Percentiles rank a stretch among this genome's conserved stretches.
phyloP scores from a whole-genome alignment of 2,329 filamentous ascomycete genomes.

The Immersiporthe knoxdaviesiana region DNA sequence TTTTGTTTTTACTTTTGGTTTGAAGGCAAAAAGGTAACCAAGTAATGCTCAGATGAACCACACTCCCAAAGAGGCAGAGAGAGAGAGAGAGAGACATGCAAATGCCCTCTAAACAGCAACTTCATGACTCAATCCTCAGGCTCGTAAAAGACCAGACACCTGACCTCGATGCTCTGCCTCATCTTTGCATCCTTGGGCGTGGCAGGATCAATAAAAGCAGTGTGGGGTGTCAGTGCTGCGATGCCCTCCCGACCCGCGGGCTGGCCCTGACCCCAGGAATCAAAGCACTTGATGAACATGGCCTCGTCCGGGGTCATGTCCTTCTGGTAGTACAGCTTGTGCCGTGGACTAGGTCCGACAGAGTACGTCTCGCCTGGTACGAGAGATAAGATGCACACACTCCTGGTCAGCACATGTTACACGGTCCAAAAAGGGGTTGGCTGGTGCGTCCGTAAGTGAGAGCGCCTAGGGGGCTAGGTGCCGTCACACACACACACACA shows the following conservation, averaged over 20 bases:
- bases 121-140: neutral
- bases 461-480: neutral
- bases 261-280: slow-evolving; percentile 47
- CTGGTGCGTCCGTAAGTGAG: too few relatives aligned
- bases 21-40: too few relatives aligned
- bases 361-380: slow-evolving; percentile 62
- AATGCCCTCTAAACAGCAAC: neutral
- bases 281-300: slow-evolving; percentile 57
- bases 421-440: too few relatives aligned
- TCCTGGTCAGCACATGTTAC: slow-evolving; percentile 2
- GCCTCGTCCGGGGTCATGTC: slow-evolving; percentile 64
- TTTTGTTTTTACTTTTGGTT: too few relatives aligned
- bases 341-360: slow-evolving; percentile 59
- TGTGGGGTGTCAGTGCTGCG: slow-evolving; percentile 54
- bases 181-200: slow-evolving; percentile 50
- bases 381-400: too few relatives aligned
- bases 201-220: slow-evolving; percentile 58
- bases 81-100: too few relatives aligned
- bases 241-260: slow-evolving; percentile 44
- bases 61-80: too few relatives aligned
- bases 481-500: neutral
- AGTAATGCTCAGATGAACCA: too few relatives aligned
- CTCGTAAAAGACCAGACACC: slow-evolving; percentile 65
- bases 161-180: slow-evolving; percentile 67
- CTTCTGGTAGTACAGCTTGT: slow-evolving; percentile 68